phyloP scores from a whole-genome alignment of 176 grass and related monocot species.

The Alopecurus myosuroides region DNA sequence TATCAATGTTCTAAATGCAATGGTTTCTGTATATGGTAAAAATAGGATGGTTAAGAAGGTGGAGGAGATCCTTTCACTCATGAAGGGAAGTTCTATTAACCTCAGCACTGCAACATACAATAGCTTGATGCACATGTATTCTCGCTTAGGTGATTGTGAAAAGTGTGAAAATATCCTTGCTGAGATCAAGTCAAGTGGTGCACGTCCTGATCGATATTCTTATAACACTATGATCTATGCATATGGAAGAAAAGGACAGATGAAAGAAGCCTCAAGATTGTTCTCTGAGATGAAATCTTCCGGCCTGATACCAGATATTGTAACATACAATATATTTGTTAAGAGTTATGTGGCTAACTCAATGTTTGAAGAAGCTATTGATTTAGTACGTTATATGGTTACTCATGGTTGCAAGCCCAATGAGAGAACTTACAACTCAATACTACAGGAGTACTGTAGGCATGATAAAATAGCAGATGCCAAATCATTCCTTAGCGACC shows the following conservation, averaged over 20 bases:
- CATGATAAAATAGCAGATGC: slow-evolving; percentile 56
- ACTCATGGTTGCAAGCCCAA: slow-evolving; percentile 72
- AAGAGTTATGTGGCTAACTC: slow-evolving; percentile 69
- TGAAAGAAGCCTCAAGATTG: slow-evolving; percentile 84
- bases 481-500: slow-evolving; percentile 44
- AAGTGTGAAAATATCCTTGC: slow-evolving; percentile 74
- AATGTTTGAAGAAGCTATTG: slow-evolving; percentile 82
- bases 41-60: slow-evolving; percentile 74
- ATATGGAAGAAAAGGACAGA: slow-evolving; percentile 69
- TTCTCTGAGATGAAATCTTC: slow-evolving; percentile 74
- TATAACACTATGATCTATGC: slow-evolving; percentile 98
- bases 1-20: slow-evolving; percentile 81
- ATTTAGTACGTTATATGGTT: slow-evolving; percentile 71
- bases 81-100: slow-evolving; percentile 62
- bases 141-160: slow-evolving; percentile 63
- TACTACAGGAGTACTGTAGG: slow-evolving; percentile 62
- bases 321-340: slow-evolving; percentile 94
- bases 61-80: slow-evolving; percentile 61
- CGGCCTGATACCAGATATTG: slow-evolving; percentile 66
- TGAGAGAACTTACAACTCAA: slow-evolving; percentile 70
- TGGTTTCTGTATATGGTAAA: slow-evolving; percentile 89
- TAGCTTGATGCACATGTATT: slow-evolving; percentile 94
- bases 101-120: slow-evolving; percentile 73
- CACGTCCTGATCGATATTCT: slow-evolving; percentile 70
- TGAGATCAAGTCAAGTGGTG: slow-evolving; percentile 71